Conservation (phyloP, 225 moss, liverwort and hornwort genomes). For the Polytrichum commune region DNA sequence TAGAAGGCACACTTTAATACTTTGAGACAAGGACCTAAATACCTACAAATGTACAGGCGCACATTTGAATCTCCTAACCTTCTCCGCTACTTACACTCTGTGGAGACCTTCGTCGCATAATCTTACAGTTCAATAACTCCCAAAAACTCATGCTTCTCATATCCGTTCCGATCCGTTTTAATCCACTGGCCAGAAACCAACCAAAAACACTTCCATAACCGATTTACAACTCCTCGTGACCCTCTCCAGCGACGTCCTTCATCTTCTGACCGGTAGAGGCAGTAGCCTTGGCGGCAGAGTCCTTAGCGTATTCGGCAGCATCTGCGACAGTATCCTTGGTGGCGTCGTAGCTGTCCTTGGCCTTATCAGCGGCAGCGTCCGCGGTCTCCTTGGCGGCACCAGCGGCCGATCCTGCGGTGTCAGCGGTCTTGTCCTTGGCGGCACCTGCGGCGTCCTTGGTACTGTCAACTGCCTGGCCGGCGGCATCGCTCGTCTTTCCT, state of each 20-base stretch:
- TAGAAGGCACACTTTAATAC: too few relatives aligned
- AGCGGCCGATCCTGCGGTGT: background rate
- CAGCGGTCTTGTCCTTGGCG: background rate
- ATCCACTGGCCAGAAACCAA: too few relatives aligned
- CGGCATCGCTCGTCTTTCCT: background rate
- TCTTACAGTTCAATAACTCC: background rate
- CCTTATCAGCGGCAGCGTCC: background rate
- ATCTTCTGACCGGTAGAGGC: slow-evolving; percentile 4
- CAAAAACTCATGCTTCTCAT: background rate
- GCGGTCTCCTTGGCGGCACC: background rate
- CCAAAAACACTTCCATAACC: background rate
- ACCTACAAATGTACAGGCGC: slow-evolving; percentile 6
- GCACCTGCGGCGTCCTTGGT: background rate
- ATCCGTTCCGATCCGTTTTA: background rate
- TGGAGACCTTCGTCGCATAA: background rate
- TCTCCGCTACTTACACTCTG: background rate
- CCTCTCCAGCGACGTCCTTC: slow-evolving; percentile 9
- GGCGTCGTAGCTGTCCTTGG: background rate
- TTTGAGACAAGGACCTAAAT: background rate
- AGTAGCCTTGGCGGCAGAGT: slow-evolving; percentile 6
- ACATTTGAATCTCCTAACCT: slow-evolving; percentile 7
- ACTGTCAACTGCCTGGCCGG: background rate
- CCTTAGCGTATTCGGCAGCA: slow-evolving; percentile 1
- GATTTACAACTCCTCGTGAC: slow-evolving; percentile 14
- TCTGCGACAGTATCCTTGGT: slow-evolving; percentile 1